Conservation (phyloP, 2,329 filamentous ascomycete genomes). For the Epichloe festucae region DNA sequence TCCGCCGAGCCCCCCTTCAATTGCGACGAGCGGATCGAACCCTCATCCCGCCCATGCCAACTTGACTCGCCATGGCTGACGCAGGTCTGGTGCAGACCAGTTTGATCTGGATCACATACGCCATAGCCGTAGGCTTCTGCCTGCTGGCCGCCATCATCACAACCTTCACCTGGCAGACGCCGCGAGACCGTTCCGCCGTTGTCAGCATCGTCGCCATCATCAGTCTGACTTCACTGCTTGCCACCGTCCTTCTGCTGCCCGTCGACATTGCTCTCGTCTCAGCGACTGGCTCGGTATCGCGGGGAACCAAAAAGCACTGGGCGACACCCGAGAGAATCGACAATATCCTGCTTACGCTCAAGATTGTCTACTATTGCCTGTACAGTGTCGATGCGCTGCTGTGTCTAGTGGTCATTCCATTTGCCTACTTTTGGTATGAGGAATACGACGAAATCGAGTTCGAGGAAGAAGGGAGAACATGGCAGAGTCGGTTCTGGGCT, state of each 20-base stretch:
- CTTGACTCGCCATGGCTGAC: constrained; percentile 22
- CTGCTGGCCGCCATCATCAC: constrained; percentile 70
- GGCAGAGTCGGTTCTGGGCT: constrained; percentile 61
- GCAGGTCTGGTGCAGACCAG: constrained; percentile 66
- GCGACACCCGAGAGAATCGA: constrained; percentile 71
- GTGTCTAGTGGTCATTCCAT: constrained; percentile 81
- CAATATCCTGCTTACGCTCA: constrained; percentile 66
- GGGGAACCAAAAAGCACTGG: constrained; percentile 92
- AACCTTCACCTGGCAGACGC: constrained; percentile 82
- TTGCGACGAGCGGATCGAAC: background rate
- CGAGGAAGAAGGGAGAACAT: constrained; percentile 66
- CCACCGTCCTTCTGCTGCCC: constrained; percentile 81
- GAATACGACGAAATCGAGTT: constrained; percentile 88
- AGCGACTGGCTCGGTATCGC: constrained; percentile 62
- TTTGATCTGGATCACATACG: constrained; percentile 92
- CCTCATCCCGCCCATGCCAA: background rate
- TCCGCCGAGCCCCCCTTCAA: background rate
- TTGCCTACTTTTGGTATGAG: constrained; percentile 97
- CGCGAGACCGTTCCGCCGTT: constrained; percentile 68
- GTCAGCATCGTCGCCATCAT: constrained; percentile 79
- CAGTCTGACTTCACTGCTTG: constrained; percentile 75
- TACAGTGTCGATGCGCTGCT: constrained; percentile 87
- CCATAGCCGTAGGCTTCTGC: constrained; percentile 64
- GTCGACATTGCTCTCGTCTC: constrained; percentile 94
- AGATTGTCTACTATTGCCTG: constrained; percentile 81